These are phyloP conservation scores for Gossypium lobatum DNA, from an alignment of 441 rosid species.

Conservation along the genomic window DNA sequence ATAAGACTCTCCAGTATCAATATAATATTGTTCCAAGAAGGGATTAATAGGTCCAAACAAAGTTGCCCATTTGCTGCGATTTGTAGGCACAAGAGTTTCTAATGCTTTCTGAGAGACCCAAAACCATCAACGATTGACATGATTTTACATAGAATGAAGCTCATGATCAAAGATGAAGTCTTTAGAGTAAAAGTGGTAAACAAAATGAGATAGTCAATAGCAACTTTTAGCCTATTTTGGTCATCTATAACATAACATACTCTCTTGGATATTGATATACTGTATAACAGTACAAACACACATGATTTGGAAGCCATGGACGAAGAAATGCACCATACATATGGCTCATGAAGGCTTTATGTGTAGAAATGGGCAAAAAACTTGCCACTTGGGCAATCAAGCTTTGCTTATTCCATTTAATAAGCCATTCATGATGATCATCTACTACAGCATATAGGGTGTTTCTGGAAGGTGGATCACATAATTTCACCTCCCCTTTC, in stretches of 20 bases:
- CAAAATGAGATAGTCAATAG: neutral
- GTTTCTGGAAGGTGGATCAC: neutral
- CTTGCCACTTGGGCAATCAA: neutral
- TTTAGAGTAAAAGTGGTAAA: neutral
- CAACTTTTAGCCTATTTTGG: neutral
- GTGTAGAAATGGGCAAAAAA: neutral
- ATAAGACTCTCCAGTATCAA: neutral
- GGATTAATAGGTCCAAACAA: conserved; percentile 5
- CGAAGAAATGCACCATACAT: neutral
- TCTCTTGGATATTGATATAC: neutral
- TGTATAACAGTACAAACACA: neutral
- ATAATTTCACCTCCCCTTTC: neutral
- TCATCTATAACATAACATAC: neutral
- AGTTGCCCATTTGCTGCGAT: neutral
- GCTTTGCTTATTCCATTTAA: neutral
- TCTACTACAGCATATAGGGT: neutral
- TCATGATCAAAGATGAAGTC: neutral
- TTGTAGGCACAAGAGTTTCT: neutral
- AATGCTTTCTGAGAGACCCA: neutral
- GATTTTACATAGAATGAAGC: neutral
- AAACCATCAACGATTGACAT: neutral
- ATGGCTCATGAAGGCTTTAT: neutral
- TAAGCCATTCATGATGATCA: neutral
- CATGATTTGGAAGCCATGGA: neutral
- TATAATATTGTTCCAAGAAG: neutral